A percentile compares a stretch with the other conserved stretches of the same genome.
These are phyloP conservation scores for Colletotrichum paranaense DNA, from an alignment of 2,329 filamentous ascomycete genomes.

Conservation along the genomic window DNA sequence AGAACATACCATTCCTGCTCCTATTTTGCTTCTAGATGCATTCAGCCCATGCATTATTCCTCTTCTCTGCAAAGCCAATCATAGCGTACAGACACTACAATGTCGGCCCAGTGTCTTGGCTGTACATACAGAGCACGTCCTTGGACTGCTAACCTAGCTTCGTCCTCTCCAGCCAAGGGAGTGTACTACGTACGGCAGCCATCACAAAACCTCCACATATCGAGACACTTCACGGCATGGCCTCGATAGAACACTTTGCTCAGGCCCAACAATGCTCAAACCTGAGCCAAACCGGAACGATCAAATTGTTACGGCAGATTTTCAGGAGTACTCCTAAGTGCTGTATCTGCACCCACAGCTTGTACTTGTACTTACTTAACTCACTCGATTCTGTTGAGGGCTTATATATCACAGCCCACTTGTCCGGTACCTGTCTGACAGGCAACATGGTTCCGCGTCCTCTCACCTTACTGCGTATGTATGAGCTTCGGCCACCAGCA, in stretches of 20 bases:
- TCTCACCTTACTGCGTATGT: neutral
- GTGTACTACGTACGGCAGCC: neutral
- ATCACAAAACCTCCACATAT: neutral
- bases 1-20: constrained; percentile 23
- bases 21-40: constrained; percentile 31
- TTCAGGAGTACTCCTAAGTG: neutral
- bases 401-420: neutral
- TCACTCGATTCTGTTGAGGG: neutral
- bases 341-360: neutral
- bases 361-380: neutral
- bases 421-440: neutral
- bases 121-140: neutral
- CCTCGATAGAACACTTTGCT: neutral
- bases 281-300: constrained; percentile 13
- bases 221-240: neutral
- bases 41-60: constrained; percentile 22
- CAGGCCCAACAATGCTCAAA: constrained; percentile 5
- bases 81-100: constrained; percentile 8
- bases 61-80: neutral
- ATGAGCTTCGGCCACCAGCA: neutral
- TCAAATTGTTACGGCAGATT: neutral
- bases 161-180: neutral
- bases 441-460: neutral
- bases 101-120: constrained; percentile 16
- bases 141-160: neutral